phyloP scores from a whole-genome alignment of 169 alveolate species.

The Cryptosporidium sp. region DNA sequence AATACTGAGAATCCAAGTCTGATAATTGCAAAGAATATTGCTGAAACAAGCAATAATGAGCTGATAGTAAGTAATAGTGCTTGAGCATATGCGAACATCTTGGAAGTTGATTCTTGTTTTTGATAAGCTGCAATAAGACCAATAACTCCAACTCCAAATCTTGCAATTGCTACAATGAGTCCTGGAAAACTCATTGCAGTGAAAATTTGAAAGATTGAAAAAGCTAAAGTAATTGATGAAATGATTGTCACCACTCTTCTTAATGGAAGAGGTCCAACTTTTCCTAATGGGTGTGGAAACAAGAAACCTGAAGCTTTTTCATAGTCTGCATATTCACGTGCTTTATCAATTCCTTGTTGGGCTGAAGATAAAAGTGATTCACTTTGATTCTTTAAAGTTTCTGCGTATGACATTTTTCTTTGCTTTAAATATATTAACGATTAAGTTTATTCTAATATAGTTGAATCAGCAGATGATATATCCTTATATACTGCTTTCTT shows the following conservation, averaged over 20 bases:
- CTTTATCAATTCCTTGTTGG: slow-evolving; percentile 74
- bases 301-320: slow-evolving; percentile 71
- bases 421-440: background rate
- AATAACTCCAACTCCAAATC: slow-evolving; percentile 70
- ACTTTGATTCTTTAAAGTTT: slow-evolving; percentile 66
- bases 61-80: slow-evolving; percentile 58
- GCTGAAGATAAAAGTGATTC: slow-evolving; percentile 65
- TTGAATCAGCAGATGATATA: background rate
- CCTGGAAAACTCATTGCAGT: slow-evolving; percentile 77
- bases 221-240: slow-evolving; percentile 47
- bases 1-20: slow-evolving; percentile 67
- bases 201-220: slow-evolving; percentile 66
- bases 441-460: background rate
- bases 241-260: slow-evolving; percentile 69
- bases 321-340: slow-evolving; percentile 73
- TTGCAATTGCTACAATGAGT: slow-evolving; percentile 49
- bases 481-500: background rate
- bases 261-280: slow-evolving; percentile 73
- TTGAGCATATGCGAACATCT: slow-evolving; percentile 64
- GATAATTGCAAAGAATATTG: slow-evolving; percentile 59
- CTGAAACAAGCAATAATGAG: slow-evolving; percentile 51
- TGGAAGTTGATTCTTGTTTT: slow-evolving; percentile 59
- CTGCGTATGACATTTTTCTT: slow-evolving; percentile 64
- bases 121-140: slow-evolving; percentile 71
- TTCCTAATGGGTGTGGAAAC: slow-evolving; percentile 75